phyloP scores from a whole-genome alignment of 208 protist species.

The Leishmania tarentolae region DNA sequence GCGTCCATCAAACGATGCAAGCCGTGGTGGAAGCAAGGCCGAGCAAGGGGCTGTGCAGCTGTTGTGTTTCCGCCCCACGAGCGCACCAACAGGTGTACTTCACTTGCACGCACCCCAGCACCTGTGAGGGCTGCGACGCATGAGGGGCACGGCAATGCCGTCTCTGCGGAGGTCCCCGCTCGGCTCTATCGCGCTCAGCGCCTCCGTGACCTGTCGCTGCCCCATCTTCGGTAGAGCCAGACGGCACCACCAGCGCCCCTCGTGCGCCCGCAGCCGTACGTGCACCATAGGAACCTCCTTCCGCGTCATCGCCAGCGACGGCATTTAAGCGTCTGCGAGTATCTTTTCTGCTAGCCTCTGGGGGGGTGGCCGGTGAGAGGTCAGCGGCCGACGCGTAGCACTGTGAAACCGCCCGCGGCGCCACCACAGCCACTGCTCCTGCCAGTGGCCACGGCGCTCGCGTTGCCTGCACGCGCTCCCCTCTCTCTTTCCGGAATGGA shows the following conservation, averaged over 20 bases:
- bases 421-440: background rate
- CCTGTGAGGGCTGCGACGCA: conserved; percentile 41
- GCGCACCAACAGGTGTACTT: conserved; percentile 23
- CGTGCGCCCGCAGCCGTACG: background rate
- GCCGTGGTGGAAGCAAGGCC: conserved; percentile 46
- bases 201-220: too few relatives aligned
- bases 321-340: background rate
- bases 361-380: background rate
- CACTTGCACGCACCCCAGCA: conserved; percentile 37
- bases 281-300: background rate
- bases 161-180: conserved; percentile 46
- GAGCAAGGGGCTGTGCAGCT: conserved; percentile 46
- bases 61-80: conserved; percentile 19
- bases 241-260: background rate
- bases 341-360: background rate
- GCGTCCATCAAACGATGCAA: conserved; percentile 40
- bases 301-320: background rate
- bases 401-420: background rate
- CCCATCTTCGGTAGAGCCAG: background rate
- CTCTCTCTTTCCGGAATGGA: background rate
- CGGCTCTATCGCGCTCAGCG: background rate
- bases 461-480: background rate
- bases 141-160: conserved; percentile 41
- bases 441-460: background rate
- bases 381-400: background rate